A percentile compares a stretch with the other conserved stretches of the same genome.
These are phyloP conservation scores for Rhodotorula glutinis DNA, from an alignment of 1,284 basidiomycete genomes.

Conservation along the genomic window DNA sequence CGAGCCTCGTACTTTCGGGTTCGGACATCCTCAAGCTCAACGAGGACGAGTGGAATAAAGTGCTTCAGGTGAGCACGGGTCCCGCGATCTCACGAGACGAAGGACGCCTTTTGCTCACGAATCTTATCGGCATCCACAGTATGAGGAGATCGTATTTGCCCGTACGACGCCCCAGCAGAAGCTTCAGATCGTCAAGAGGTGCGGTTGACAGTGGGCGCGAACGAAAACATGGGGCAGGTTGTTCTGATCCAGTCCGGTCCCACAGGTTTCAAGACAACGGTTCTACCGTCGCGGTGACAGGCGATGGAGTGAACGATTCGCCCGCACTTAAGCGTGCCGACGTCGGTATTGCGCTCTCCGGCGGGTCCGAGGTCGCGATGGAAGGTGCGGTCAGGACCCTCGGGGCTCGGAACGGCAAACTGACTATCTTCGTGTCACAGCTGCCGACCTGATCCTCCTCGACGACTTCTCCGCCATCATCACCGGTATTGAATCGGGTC, in stretches of 20 bases:
- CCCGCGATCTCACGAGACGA: no score
- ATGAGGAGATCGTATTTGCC: conserved; percentile 68
- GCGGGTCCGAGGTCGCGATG: conserved; percentile 51
- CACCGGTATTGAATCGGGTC: conserved; percentile 53
- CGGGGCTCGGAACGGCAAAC: not conserved
- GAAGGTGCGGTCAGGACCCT: conserved; percentile 34
- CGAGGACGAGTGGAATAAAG: conserved; percentile 55
- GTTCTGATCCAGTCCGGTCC: not conserved
- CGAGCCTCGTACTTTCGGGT: conserved; percentile 55
- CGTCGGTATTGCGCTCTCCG: conserved; percentile 55
- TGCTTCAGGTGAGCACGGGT: conserved; percentile 32
- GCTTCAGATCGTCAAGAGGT: conserved; percentile 58
- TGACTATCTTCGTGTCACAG: conserved; percentile 18
- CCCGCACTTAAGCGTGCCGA: conserved; percentile 54
- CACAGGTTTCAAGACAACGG: conserved; percentile 58
- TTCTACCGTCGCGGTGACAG: conserved; percentile 55
- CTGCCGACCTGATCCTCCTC: conserved; percentile 50
- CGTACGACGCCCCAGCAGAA: conserved; percentile 68
- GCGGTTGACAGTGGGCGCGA: no score
- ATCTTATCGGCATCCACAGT: conserved; percentile 44
- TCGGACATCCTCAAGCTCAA: conserved; percentile 51
- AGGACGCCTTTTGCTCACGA: no score
- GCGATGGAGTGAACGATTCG: conserved; percentile 56
- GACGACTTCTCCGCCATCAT: conserved; percentile 52
- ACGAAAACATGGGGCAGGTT: no score